These are phyloP conservation scores for Ilex asprella DNA, from an alignment of 257 asterid species.

Conservation along the genomic window DNA sequence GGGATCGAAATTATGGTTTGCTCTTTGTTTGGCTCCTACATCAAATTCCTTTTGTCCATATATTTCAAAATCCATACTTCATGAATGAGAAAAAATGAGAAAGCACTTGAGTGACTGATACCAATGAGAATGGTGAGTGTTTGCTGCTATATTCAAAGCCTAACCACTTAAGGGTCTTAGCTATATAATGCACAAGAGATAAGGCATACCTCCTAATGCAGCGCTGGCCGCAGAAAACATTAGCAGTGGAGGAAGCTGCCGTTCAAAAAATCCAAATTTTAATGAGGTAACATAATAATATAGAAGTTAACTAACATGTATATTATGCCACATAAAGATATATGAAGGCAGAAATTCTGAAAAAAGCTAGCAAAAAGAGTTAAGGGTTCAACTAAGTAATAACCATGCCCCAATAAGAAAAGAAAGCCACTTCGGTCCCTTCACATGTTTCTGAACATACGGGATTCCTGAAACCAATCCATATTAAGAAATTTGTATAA, in stretches of 20 bases:
- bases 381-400: too few species aligned
- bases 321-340: neutral
- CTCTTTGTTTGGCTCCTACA: too few species aligned
- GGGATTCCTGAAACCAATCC: conserved; percentile 43
- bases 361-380: neutral
- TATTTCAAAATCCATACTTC: too few species aligned
- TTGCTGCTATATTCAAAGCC: too few species aligned
- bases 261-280: conserved; percentile 8
- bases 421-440: conserved; percentile 75
- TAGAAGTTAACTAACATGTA: neutral
- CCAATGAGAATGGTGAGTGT: too few species aligned
- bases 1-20: too few species aligned
- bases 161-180: too few species aligned
- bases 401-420: conserved; percentile 58
- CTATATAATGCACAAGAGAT: neutral
- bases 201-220: conserved; percentile 74
- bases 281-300: neutral
- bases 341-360: neutral
- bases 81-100: too few species aligned
- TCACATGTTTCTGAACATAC: conserved; percentile 48
- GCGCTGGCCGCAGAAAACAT: conserved; percentile 79
- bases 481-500: too few species aligned
- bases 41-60: too few species aligned
- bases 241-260: conserved; percentile 62
- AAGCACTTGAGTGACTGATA: too few species aligned